Percentiles rank a stretch among this genome's conserved stretches.
Conservation (phyloP, 2,329 filamentous ascomycete species). For the Karstenula rhodostoma region DNA sequence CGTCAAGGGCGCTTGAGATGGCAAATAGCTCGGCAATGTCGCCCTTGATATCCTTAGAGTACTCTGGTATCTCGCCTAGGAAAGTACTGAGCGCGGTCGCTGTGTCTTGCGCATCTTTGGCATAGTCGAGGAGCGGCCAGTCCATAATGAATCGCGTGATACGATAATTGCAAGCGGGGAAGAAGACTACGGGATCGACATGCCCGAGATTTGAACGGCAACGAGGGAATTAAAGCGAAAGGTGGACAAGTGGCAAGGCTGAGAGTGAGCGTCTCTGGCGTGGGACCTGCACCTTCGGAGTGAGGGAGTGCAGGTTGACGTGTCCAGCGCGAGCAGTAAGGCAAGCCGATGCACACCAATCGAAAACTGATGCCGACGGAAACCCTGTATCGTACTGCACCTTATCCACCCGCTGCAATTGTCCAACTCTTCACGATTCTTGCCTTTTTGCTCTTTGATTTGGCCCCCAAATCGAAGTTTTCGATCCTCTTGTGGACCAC, state of each 20-base stretch:
- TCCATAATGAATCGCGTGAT: conserved; percentile 46
- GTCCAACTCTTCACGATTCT: conserved; percentile 32
- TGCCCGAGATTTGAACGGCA: conserved; percentile 26
- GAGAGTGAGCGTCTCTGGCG: conserved; percentile 36
- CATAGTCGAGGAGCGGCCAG: conserved; percentile 48
- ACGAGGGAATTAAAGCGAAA: conserved; percentile 21
- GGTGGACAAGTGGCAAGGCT: conserved; percentile 37
- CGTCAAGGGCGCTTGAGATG: conserved; percentile 60
- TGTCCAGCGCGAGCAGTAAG: conserved; percentile 39
- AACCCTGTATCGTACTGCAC: conserved; percentile 42
- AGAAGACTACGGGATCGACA: conserved; percentile 20
- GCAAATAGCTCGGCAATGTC: conserved; percentile 63
- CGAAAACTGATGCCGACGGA: conserved; percentile 39
- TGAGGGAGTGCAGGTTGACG: conserved; percentile 42
- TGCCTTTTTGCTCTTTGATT: conserved; percentile 25
- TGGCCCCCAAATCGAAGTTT: conserved; percentile 39
- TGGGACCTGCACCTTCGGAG: conserved; percentile 34
- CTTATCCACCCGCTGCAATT: conserved; percentile 35
- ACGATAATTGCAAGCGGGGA: conserved; percentile 30
- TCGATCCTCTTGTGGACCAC: conserved; percentile 21
- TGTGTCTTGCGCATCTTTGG: conserved; percentile 61
- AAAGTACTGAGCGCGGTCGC: conserved; percentile 61
- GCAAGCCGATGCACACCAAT: conserved; percentile 40
- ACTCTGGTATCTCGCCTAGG: conserved; percentile 59
- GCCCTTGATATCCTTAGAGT: conserved; percentile 61